phyloP scores from a whole-genome alignment of 768 basidiomycete genomes.

The Lactifluus subvellereus region DNA sequence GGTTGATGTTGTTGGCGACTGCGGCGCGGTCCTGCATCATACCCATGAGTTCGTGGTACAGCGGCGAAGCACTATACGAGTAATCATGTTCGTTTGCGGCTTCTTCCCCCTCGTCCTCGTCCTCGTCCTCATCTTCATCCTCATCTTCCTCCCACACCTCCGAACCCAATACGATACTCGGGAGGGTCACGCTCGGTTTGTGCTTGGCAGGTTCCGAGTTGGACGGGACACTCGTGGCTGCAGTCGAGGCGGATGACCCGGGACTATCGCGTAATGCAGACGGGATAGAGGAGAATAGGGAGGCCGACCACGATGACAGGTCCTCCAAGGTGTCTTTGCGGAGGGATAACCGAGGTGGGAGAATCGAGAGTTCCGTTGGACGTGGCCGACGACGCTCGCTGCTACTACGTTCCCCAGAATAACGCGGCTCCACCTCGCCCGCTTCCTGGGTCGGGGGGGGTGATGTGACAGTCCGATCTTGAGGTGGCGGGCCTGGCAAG shows the following conservation, averaged over 20 bases:
- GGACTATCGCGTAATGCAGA: slow-evolving; percentile 10
- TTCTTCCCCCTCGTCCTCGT: not conserved
- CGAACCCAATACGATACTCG: slow-evolving; percentile 12
- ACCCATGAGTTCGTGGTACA: slow-evolving; percentile 25
- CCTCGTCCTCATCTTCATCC: not conserved
- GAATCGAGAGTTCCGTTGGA: slow-evolving; percentile 18
- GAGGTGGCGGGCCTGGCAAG: not conserved
- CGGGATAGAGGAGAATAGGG: slow-evolving; percentile 23
- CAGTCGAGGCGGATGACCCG: not conserved
- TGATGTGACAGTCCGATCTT: not conserved
- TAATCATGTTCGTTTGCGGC: not conserved
- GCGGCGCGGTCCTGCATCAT: slow-evolving; percentile 24
- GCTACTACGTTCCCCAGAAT: not conserved
- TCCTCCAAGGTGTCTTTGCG: slow-evolving; percentile 23
- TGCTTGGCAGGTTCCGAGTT: not conserved
- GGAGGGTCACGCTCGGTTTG: slow-evolving; percentile 12
- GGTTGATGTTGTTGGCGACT: not conserved
- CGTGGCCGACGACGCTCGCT: not conserved
- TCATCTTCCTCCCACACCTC: slow-evolving; percentile 8
- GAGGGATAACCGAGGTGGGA: slow-evolving; percentile 23
- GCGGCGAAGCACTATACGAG: slow-evolving; percentile 17
- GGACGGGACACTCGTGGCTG: not conserved
- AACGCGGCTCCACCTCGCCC: not conserved
- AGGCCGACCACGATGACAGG: slow-evolving; percentile 23
- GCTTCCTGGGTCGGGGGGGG: not conserved